These are phyloP conservation scores for Eucalyptus cloeziana DNA, from an alignment of 345 rosid species.

Conservation along the genomic window DNA sequence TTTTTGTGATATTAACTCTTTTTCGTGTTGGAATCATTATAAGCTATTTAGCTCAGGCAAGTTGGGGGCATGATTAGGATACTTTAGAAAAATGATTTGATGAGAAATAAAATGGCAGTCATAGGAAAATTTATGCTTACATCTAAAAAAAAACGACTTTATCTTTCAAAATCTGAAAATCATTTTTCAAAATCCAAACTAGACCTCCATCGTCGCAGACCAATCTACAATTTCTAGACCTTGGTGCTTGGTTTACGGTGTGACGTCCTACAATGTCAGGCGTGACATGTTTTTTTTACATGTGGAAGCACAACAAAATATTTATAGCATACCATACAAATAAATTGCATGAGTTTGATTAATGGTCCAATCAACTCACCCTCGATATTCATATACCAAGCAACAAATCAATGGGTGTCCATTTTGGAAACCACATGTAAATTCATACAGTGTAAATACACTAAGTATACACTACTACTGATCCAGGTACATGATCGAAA, in stretches of 20 bases:
- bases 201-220: background rate
- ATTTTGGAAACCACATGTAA: background rate
- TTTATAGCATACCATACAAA: background rate
- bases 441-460: background rate
- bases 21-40: no score
- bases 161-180: background rate
- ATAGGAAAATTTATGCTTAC: background rate
- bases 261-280: no score
- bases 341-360: background rate
- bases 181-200: background rate
- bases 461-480: background rate
- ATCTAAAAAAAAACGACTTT: accelerated
- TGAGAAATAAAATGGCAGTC: background rate
- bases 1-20: background rate
- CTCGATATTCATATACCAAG: background rate
- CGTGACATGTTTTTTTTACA: background rate
- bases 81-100: background rate
- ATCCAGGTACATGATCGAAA: background rate
- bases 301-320: background rate
- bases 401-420: background rate
- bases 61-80: background rate
- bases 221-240: background rate
- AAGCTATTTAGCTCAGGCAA: background rate
- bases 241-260: accelerated
- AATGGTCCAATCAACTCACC: background rate